A percentile compares a stretch with the other conserved stretches of the same genome.
phyloP scores from a whole-genome alignment of 768 basidiomycete genomes.

The Phanerochaete sordida region DNA sequence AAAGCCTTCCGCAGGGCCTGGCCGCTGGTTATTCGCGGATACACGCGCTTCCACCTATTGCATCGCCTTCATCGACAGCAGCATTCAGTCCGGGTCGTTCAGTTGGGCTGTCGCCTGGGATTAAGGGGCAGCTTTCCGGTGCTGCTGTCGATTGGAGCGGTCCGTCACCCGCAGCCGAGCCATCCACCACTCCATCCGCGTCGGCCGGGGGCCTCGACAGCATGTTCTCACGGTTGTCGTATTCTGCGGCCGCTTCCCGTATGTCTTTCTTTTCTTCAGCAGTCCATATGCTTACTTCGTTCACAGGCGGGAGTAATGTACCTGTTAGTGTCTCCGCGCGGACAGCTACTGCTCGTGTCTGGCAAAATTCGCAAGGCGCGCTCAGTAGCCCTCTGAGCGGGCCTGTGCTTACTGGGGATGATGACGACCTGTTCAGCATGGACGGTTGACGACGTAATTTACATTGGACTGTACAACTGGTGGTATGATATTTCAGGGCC shows the following conservation, averaged over 20 bases:
- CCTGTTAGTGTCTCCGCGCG: constrained; percentile 14
- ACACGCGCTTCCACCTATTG: constrained; percentile 57
- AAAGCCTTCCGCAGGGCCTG: constrained; percentile 87
- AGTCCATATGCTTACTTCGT: not conserved
- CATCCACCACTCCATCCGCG: constrained; percentile 7
- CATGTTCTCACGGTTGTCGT: constrained; percentile 55
- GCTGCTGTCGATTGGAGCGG: constrained; percentile 28
- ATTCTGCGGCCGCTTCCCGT: constrained; percentile 41
- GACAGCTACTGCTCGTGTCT: constrained; percentile 32
- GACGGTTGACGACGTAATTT: constrained; percentile 35
- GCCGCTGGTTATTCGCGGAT: constrained; percentile 90
- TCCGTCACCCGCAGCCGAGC: constrained; percentile 21
- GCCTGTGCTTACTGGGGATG: constrained; percentile 57
- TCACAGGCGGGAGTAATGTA: constrained; percentile 3
- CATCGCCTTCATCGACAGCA: constrained; percentile 32
- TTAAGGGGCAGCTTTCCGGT: constrained; percentile 18
- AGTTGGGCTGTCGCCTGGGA: constrained; percentile 22
- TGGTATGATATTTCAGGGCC: too few relatives aligned
- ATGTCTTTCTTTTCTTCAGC: constrained; percentile 12
- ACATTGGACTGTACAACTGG: too few relatives aligned
- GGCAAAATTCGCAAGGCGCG: constrained; percentile 33
- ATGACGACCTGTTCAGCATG: constrained; percentile 71
- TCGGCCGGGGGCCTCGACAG: constrained; percentile 36
- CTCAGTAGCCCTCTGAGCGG: constrained; percentile 56
- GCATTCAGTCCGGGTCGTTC: constrained; percentile 25